Base-by-base conservation (phyloP, 257 asterid species). In the Pogostemon cablin region DNA sequence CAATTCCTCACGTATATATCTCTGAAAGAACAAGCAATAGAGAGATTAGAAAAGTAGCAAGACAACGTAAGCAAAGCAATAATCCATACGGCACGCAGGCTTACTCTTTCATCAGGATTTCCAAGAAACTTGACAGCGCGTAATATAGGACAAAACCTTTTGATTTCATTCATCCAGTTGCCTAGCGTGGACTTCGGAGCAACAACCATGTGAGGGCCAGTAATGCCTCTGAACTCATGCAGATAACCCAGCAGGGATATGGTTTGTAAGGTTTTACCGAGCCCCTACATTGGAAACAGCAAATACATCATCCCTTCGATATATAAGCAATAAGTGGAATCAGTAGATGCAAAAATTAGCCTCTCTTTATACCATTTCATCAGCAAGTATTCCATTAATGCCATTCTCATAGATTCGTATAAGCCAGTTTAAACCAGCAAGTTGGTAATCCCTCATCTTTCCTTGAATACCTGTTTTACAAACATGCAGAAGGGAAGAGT, bases 191-290 rank as follows among this genome's bases (percentile, higher is more conserved):
- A 95, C 77, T 95, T 95, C 6, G 99, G 99, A 48, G 99, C 96
- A 81, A 91, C 99, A 75, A 95, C 99, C 99, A 95, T 91, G 81
- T 95, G 99, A 58, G 99, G 99, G 60, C 98, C 99, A n/a, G 92
- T 91, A 67, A 95, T 95, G 76, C 98, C 98, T 83, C 93, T 86
- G 80, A 89, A 95, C 78, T 95, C 99, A 38, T 87, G 92, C 77
- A 95, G 85, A 80, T 95, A 95, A 34, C 98, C 99, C 74, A 95
- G 65, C 80, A 95, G 86, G 7, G 99, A 95, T 93, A 90, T 93
- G 72, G 97, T 93, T 85, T 93, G 97, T 86, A 93, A 79, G 5
- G 99, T 93, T 84, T 93, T 93, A 44, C 99, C 99, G 48, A 93
- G 93, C 55, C 99, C 99, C 99, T 91, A 39, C 63, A 34, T 75